phyloP scores from a whole-genome alignment of 2,329 filamentous ascomycete species.

The Colletotrichum zoysiae region DNA sequence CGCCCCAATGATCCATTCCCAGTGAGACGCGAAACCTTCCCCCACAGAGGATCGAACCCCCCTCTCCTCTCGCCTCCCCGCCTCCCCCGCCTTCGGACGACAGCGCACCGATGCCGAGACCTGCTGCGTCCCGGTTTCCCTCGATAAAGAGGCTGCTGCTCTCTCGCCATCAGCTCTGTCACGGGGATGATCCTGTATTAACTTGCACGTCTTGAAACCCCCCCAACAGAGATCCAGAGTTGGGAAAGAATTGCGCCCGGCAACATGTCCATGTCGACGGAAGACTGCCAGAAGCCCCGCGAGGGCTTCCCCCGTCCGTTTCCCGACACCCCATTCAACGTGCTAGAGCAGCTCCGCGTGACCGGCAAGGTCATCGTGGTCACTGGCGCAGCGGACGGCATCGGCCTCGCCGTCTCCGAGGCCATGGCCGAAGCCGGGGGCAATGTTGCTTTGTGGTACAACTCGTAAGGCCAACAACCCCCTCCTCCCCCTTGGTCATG shows the following conservation, averaged over 20 bases:
- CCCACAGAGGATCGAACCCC: no score
- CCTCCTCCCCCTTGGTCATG: no score
- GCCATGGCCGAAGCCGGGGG: conserved; percentile 60
- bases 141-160: conserved; percentile 1
- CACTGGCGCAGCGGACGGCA: conserved; percentile 60
- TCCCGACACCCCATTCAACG: conserved; percentile 56
- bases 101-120: conserved; percentile 33
- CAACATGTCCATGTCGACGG: conserved; percentile 55
- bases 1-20: conserved; percentile 35
- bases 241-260: conserved; percentile 22
- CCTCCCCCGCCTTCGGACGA: conserved; percentile 31
- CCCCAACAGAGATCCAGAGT: neutral
- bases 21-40: neutral
- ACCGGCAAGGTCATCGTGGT: conserved; percentile 57
- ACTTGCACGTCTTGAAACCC: neutral
- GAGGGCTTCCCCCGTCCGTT: conserved; percentile 54
- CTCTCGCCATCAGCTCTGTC: neutral
- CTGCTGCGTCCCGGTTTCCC: neutral
- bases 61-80: neutral
- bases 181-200: no score
- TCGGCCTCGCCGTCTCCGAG: conserved; percentile 59
- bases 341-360: conserved; percentile 59
- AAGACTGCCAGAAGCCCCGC: conserved; percentile 48
- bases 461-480: conserved; percentile 38
- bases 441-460: conserved; percentile 57